These are phyloP conservation scores for Raphanus sativus DNA, from an alignment of 345 rosid species.

Conservation along the genomic window DNA sequence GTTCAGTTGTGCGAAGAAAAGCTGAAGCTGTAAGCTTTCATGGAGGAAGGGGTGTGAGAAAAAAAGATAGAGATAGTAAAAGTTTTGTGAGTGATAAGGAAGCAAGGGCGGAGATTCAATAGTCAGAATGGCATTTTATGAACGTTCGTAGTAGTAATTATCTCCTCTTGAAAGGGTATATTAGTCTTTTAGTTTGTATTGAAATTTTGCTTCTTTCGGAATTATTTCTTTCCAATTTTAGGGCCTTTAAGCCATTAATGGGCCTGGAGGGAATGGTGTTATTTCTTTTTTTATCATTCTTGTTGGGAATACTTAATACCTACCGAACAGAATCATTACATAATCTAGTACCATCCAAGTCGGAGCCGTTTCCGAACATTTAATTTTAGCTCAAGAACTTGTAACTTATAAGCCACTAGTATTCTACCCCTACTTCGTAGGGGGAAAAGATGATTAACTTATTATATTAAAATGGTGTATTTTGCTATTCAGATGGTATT, in stretches of 20 bases:
- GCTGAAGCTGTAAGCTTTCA: slow-evolving; percentile 27
- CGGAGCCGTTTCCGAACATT: not conserved
- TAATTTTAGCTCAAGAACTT: not conserved
- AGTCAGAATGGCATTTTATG: slow-evolving; percentile 60
- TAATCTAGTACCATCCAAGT: not conserved
- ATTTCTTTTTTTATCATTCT: not conserved
- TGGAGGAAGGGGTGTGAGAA: slow-evolving; percentile 35
- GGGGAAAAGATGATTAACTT: not conserved
- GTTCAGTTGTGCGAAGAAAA: slow-evolving; percentile 41
- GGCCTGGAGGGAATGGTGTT: slow-evolving; percentile 13
- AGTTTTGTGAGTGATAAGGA: slow-evolving; percentile 71
- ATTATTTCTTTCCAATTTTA: not conserved
- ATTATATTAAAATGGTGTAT: too few species aligned
- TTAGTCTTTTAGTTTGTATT: not conserved
- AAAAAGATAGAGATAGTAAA: slow-evolving; percentile 32
- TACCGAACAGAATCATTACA: not conserved
- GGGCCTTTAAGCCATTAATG: slow-evolving; percentile 19
- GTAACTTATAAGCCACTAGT: not conserved
- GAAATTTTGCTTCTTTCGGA: not conserved
- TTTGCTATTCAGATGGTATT: too few species aligned
- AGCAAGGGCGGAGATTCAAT: slow-evolving; percentile 99
- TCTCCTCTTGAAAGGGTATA: slow-evolving; percentile 26
- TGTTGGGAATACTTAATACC: not conserved
- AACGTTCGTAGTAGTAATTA: slow-evolving; percentile 50
- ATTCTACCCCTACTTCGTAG: not conserved